Evolutionary conservation across 1,284 basidiomycete species (phyloP), one percentile per base, ranked within the genome.

Genomic region (Austroboletus novae-zelandiae): DNA sequence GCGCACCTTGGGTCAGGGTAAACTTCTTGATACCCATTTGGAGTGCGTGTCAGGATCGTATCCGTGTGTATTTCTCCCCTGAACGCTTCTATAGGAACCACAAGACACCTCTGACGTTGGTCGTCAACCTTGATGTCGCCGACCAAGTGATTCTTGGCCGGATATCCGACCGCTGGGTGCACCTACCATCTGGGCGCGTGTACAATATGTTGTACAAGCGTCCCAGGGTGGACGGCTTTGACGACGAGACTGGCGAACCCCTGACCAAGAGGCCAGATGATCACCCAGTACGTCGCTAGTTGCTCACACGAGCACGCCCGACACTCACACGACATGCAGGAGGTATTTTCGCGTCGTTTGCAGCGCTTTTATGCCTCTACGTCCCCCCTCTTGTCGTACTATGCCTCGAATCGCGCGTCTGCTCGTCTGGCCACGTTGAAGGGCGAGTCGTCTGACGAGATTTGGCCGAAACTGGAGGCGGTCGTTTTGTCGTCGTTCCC

Each of bases 91-190:
- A 15, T 30, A 89, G 86, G 61, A 72, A 72, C 52, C 77, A 77
- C 58, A 74, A 74, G 47, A 78, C 69, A 15, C 79, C 91, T 20
- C 73, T 99, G 50, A 93, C 87, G 56, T 79, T 98, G 53, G 83
- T 98, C 44, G 83, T 97, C 49, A 94, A 97, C 68, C 77, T 99
- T 40, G 88, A 95, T 60, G 94, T 99, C 13, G 85, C 94, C 0
- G 94, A 98, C 65, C 76, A 88, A 40, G 81, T 96, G 47, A 97
- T 99, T 65, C 77, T 98, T 51, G 78, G 84, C 51, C 85, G 96
- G 39, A 98, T 98, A 64, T 85, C 90, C 34, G 91, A 94, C 59
- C 88, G 95, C 47, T 98, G 91, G 92, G 84, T 98, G 5, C 96
- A 99, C 68, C 77, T 92, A 2, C 84, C 92, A 2, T 95, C 91